These are phyloP conservation scores for Trametopsis cervina DNA, from an alignment of 768 basidiomycete genomes.

Conservation along the genomic window DNA sequence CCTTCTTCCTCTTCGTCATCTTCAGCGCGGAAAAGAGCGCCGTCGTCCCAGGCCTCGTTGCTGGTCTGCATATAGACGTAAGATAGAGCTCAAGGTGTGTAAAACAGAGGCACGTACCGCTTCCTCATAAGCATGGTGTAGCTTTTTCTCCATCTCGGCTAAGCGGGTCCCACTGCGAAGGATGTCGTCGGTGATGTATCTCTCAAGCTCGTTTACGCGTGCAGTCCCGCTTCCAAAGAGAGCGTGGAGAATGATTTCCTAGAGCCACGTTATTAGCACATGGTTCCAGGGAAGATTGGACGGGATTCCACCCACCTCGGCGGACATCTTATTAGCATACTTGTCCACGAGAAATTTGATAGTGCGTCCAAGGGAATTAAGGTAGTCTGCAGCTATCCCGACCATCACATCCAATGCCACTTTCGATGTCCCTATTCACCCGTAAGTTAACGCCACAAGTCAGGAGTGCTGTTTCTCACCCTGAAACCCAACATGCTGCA, in stretches of 20 bases:
- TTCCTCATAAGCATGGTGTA: conserved; percentile 77
- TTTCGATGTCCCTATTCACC: conserved; percentile 56
- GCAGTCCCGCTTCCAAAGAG: conserved; percentile 85
- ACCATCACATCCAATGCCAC: conserved; percentile 72
- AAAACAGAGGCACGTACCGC: conserved; percentile 40
- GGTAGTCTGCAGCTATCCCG: conserved; percentile 71
- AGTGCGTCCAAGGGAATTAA: conserved; percentile 81
- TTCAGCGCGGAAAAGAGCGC: conserved; percentile 46
- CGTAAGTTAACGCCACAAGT: background rate
- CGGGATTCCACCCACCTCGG: conserved; percentile 54
- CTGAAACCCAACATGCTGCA: conserved; percentile 92
- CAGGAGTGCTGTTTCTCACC: no score
- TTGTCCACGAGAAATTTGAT: conserved; percentile 79
- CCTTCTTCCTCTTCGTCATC: conserved; percentile 60
- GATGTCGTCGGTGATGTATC: conserved; percentile 86
- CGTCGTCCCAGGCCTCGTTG: conserved; percentile 49
- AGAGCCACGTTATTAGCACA: background rate
- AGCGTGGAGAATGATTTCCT: conserved; percentile 93
- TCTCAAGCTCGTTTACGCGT: conserved; percentile 70
- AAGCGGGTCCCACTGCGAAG: conserved; percentile 74
- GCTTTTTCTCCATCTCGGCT: conserved; percentile 78
- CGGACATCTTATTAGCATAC: conserved; percentile 69
- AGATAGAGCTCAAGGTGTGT: background rate
- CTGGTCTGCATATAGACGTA: conserved; percentile 28
- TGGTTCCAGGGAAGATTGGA: no score